Evolutionary conservation across 108 stramenopile genomes (phyloP), one percentile per base, ranked within the genome.

Genomic region (Phaeodactylum tricornutum): DNA sequence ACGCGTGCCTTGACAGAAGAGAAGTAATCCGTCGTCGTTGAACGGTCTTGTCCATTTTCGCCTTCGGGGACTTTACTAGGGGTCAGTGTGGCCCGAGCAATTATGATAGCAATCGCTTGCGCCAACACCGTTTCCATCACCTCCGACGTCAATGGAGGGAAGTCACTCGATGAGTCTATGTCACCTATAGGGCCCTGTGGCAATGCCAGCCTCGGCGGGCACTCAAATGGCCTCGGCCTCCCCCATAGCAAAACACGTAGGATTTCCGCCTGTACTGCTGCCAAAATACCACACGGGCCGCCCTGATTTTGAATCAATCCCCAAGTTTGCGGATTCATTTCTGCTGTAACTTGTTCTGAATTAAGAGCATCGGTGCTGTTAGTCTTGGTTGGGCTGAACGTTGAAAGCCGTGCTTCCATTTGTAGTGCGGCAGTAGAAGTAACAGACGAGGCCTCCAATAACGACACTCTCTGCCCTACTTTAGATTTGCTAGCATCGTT

Each of bases 241-340:
- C 81, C 77, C 47, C 75, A 83, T 20, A 83, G 28, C 35, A 83
- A 54, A 14, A 79, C 40, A 23, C 69, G 53, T 32, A 93, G 45
- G 35, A 93, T 66, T 61, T 93, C 87, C 1, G 83, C 87, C 57
- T 87, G 84, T 14, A 89, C 52, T 1, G 81, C 75, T 1, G 92
- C 87, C 15, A 93, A 46, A 4, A 93, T 74, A 2, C 92, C 92
- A 58, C 92, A 93, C 5, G 92, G 92, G 3, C 92, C 92, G 28
- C 92, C 92, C 29, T 87, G 78, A 15, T 37, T 40, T 60, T 93
- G 92, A n/a, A 57, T 71, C 45, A 93, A 57, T 29, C 92, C 87
- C 79, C 85, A 93, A 3, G 43, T 11, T 12, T 15, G 19, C 8
- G 25, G 22, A 30, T 29, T 20, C 24, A 25, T 17, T 12, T 36